Conservation (phyloP, 1,284 basidiomycete genomes). For the Blastosporella zonata region DNA sequence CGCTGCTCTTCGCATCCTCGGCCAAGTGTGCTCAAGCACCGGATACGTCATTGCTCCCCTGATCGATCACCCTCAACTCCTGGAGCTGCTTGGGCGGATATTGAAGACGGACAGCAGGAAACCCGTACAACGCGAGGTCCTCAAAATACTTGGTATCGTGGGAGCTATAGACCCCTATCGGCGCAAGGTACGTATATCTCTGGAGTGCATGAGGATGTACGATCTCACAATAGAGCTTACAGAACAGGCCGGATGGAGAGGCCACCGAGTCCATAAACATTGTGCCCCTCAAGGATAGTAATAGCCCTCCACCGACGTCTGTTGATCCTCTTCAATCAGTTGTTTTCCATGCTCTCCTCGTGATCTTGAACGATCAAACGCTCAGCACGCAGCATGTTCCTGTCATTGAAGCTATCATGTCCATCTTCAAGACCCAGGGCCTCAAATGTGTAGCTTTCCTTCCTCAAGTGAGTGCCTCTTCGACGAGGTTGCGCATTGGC, state of each 20-base stretch:
- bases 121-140: constrained; percentile 79
- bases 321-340: constrained; percentile 99
- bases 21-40: constrained; percentile 95
- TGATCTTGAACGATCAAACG: constrained; percentile 87
- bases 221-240: constrained; percentile 12
- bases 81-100: constrained; percentile 84
- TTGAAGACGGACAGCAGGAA: constrained; percentile 80
- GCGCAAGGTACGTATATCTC: constrained; percentile 62
- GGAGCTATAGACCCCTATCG: constrained; percentile 98
- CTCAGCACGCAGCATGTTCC: constrained; percentile 85
- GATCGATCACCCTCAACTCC: constrained; percentile 85
- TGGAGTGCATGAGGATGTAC: background rate
- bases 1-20: constrained; percentile 90
- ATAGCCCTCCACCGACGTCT: constrained; percentile 49
- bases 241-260: constrained; percentile 79
- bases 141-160: constrained; percentile 93
- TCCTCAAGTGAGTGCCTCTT: constrained; percentile 63
- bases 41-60: constrained; percentile 93
- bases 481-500: background rate
- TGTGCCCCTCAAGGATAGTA: constrained; percentile 46
- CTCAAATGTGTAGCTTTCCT: constrained; percentile 95
- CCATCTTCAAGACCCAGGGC: constrained; percentile 98
- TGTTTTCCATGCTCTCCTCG: constrained; percentile 87
- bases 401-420: constrained; percentile 98
- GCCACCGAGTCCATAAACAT: constrained; percentile 67